These are phyloP conservation scores for Mimosa bimucronata DNA, from an alignment of 306 rosid genomes.

Conservation along the genomic window DNA sequence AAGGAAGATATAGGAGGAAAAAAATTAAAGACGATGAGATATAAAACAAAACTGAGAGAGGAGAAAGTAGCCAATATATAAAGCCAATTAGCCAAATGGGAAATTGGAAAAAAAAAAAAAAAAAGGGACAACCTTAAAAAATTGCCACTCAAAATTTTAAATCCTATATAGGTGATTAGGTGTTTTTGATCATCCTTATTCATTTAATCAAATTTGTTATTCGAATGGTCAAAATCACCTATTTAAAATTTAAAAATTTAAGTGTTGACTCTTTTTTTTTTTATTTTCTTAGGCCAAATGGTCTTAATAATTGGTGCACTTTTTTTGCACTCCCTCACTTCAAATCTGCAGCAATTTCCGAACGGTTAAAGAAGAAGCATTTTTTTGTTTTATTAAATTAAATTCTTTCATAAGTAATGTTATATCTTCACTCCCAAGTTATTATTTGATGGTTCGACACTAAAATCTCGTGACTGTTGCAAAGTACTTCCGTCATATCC, in stretches of 20 bases:
- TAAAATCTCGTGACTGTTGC: not conserved
- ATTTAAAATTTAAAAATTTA: too few relatives aligned
- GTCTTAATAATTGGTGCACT: not conserved
- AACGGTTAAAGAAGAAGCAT: not conserved
- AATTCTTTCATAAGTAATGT: not conserved
- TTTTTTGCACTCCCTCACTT: not conserved
- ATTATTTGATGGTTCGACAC: not conserved
- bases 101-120: too few relatives aligned
- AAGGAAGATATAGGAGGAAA: not conserved
- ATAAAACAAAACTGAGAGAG: too few relatives aligned
- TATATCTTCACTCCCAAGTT: not conserved
- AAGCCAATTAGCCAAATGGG: not conserved
- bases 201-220: too few relatives aligned
- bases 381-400: not conserved
- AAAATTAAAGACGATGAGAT: not conserved
- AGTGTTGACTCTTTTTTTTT: too few relatives aligned
- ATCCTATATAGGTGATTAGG: too few relatives aligned
- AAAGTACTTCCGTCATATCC: too few relatives aligned
- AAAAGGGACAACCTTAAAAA: too few relatives aligned
- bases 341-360: not conserved
- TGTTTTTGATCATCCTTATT: too few relatives aligned
- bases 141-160: too few relatives aligned
- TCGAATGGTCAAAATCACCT: too few relatives aligned
- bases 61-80: not conserved
- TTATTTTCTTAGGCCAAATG: too few relatives aligned